Conservation (phyloP, 495 filamentous ascomycete species). For the Geoglossum glabrum region DNA sequence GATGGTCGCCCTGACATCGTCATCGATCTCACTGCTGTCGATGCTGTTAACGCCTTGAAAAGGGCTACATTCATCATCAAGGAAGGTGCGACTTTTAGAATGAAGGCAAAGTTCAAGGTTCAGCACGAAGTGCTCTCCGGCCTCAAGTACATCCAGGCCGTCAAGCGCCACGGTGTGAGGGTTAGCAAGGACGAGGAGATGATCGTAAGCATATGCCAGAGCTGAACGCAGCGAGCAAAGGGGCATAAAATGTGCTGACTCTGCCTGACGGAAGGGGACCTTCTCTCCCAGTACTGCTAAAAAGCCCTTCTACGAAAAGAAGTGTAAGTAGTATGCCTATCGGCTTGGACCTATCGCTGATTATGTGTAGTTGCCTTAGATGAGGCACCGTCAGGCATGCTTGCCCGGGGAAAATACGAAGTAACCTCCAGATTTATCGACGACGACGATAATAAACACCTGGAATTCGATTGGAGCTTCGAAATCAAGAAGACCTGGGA, state of each 20-base stretch:
- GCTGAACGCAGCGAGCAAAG: background rate
- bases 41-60: conserved; percentile 50
- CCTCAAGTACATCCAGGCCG: conserved; percentile 81
- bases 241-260: background rate
- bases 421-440: conserved; percentile 76
- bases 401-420: conserved; percentile 69
- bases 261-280: conserved; percentile 35
- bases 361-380: conserved; percentile 51
- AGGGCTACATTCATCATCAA: conserved; percentile 90
- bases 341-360: background rate
- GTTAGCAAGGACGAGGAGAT: conserved; percentile 89
- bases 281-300: conserved; percentile 77
- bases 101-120: conserved; percentile 83
- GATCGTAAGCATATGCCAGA: conserved; percentile 40
- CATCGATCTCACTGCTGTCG: conserved; percentile 52
- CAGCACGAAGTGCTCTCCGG: conserved; percentile 89
- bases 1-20: conserved; percentile 61
- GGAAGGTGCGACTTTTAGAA: conserved; percentile 77
- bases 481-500: conserved; percentile 92
- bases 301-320: conserved; percentile 69
- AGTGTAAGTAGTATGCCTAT: conserved; percentile 40
- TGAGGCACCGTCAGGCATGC: conserved; percentile 75
- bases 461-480: conserved; percentile 84
- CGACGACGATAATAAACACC: conserved; percentile 70
- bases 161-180: conserved; percentile 67